Conservation (phyloP, 495 filamentous ascomycete genomes). For the Aspergillus panamensis region DNA sequence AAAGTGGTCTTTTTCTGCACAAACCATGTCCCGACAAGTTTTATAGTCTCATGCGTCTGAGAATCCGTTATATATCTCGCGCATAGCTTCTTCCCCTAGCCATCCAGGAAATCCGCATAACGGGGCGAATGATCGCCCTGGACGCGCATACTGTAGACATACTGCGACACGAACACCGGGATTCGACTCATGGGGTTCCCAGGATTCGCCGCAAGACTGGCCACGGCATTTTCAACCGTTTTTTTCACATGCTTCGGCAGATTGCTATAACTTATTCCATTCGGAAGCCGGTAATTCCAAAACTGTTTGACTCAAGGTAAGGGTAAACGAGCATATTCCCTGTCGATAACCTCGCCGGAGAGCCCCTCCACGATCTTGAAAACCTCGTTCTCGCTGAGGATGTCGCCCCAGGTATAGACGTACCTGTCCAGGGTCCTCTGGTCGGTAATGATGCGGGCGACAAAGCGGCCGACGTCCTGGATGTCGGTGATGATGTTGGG, state of each 20-base stretch:
- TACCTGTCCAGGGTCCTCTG: slow-evolving; percentile 40
- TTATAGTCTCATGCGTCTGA: too few species aligned
- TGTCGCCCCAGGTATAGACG: slow-evolving; percentile 37
- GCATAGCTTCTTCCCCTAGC: slow-evolving; percentile 11
- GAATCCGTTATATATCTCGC: background rate
- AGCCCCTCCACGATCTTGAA: slow-evolving; percentile 32
- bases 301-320: background rate
- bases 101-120: slow-evolving; percentile 39
- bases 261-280: background rate
- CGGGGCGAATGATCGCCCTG: slow-evolving; percentile 43
- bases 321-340: slow-evolving; percentile 22
- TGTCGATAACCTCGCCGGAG: slow-evolving; percentile 34
- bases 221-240: background rate
- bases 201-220: slow-evolving; percentile 5
- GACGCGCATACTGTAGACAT: slow-evolving; percentile 32
- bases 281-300: background rate
- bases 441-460: slow-evolving; percentile 42
- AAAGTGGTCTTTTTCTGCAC: too few species aligned
- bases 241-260: slow-evolving; percentile 22
- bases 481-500: slow-evolving; percentile 35
- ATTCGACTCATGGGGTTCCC: slow-evolving; percentile 5
- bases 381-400: slow-evolving; percentile 34
- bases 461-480: slow-evolving; percentile 41
- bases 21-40: too few species aligned
- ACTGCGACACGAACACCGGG: slow-evolving; percentile 22